phyloP scores from a whole-genome alignment of 345 rosid species.

The Cardiospermum halicacabum region DNA sequence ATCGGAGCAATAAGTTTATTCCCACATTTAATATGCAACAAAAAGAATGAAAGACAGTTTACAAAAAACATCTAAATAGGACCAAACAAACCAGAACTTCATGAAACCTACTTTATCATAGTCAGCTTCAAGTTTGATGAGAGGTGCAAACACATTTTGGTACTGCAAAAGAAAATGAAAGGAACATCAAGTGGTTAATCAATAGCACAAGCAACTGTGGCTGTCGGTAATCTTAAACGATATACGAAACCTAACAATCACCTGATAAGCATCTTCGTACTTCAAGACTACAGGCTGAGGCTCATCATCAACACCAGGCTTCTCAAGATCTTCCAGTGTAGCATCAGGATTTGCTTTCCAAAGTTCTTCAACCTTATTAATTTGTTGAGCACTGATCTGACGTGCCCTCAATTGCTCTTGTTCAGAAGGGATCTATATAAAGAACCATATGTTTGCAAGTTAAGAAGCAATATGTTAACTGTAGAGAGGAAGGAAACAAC shows the following conservation, averaged over 20 bases:
- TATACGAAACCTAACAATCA: constrained; percentile 16
- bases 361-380: constrained; percentile 96
- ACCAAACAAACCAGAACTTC: not conserved
- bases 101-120: constrained; percentile 73
- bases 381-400: constrained; percentile 98
- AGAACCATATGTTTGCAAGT: constrained; percentile 19
- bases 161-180: constrained; percentile 54
- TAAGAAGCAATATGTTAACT: constrained; percentile 1
- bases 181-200: constrained; percentile 10
- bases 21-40: not conserved
- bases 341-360: constrained; percentile 99
- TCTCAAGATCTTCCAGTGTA: constrained; percentile 97
- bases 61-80: not conserved
- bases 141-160: constrained; percentile 99
- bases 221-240: not conserved
- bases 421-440: constrained; percentile 91
- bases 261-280: constrained; percentile 99
- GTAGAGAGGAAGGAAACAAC: no score
- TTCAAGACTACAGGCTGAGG: constrained; percentile 93
- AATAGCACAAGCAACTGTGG: constrained; percentile 4
- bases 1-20: constrained; percentile 17
- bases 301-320: constrained; percentile 99
- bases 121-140: constrained; percentile 99
- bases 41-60: not conserved
- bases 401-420: constrained; percentile 99